These are phyloP conservation scores for Exophiala dermatitidis DNA, from an alignment of 2,329 filamentous ascomycete genomes.

Conservation along the genomic window DNA sequence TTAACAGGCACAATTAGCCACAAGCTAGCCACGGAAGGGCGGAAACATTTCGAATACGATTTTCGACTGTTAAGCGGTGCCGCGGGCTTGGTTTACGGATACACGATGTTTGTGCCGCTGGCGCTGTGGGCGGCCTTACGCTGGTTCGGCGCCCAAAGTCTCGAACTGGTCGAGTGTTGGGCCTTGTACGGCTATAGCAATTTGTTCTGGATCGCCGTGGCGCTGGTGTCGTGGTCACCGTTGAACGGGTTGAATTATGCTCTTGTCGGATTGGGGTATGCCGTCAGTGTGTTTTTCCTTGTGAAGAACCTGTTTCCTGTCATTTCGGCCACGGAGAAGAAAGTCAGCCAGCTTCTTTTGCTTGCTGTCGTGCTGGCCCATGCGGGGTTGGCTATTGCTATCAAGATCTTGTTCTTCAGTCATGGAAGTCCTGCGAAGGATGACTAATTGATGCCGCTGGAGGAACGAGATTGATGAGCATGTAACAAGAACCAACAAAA, in stretches of 20 bases:
- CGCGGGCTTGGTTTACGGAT: conserved; percentile 89
- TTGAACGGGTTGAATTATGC: conserved; percentile 84
- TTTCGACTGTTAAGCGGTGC: conserved; percentile 83
- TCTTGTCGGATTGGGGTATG: conserved; percentile 83
- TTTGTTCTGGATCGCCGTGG: conserved; percentile 93
- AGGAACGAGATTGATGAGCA: no score
- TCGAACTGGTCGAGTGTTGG: conserved; percentile 91
- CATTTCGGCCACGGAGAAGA: conserved; percentile 82
- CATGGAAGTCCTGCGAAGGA: conserved; percentile 57
- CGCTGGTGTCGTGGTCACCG: conserved; percentile 82
- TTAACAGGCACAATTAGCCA: conserved; percentile 90
- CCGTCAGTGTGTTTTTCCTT: conserved; percentile 72
- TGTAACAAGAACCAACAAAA: no score
- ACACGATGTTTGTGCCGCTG: conserved; percentile 80
- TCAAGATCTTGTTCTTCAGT: conserved; percentile 93
- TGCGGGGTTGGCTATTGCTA: conserved; percentile 81
- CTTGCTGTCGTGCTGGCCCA: conserved; percentile 78
- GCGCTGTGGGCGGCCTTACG: conserved; percentile 79
- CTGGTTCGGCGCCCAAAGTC: conserved; percentile 91
- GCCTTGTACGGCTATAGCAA: conserved; percentile 94
- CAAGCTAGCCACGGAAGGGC: conserved; percentile 57
- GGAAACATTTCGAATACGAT: conserved; percentile 28
- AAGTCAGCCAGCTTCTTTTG: conserved; percentile 81
- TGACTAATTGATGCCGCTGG: conserved; percentile 15
- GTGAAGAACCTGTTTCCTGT: conserved; percentile 85